Evolutionary conservation across 495 filamentous ascomycete species (phyloP), one percentile per base, ranked within the genome.

Genomic region (Choiromyces venosus): DNA sequence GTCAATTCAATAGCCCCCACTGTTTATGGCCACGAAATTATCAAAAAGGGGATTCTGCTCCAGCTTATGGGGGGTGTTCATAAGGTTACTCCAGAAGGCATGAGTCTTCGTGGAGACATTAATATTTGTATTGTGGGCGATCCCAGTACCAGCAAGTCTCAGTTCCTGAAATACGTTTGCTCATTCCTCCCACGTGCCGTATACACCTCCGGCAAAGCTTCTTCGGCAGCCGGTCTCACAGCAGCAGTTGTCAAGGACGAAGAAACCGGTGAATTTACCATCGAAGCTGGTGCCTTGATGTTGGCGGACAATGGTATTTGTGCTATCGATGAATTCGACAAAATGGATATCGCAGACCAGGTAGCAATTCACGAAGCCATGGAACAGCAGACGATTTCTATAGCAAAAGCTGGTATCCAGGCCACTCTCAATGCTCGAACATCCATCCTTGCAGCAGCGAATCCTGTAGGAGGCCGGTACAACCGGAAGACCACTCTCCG

Each of bases 351-450:
- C 69, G 88, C 85, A 66, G 95, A 99, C 83, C 95, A 99, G 85
- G 95, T 99, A 66, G 95, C 95, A 75, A 98, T 99, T 83, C 95
- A 99, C 88, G 95, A 99, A 88, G 96, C 96, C 70, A 99, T 99
- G 95, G 95, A 99, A 87, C 95, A 99, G 84, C 95, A 99, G 85
- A 99, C 95, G 29, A 99, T 99, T 78, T 97, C 94, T 33, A 99
- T 99, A 82, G 95, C 95, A 73, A 99, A 99, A 81, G 95, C 95
- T 5, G 95, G 95, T 80, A 99, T 99, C 74, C 95, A 99, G 82
- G 96, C 95, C 3, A 99, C 95, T 0, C 89, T 99, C 56, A 99
- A 98, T 78, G 95, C 95, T 0, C 86, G 95, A 37, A 97, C 95
- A 4, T 93, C 90, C 19, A 99, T 99, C 81, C 90, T 99, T 37